A percentile compares a stretch with the other conserved stretches of the same genome.
Conservation (phyloP, 225 moss, liverwort and hornwort genomes). For the Polytrichum commune region DNA sequence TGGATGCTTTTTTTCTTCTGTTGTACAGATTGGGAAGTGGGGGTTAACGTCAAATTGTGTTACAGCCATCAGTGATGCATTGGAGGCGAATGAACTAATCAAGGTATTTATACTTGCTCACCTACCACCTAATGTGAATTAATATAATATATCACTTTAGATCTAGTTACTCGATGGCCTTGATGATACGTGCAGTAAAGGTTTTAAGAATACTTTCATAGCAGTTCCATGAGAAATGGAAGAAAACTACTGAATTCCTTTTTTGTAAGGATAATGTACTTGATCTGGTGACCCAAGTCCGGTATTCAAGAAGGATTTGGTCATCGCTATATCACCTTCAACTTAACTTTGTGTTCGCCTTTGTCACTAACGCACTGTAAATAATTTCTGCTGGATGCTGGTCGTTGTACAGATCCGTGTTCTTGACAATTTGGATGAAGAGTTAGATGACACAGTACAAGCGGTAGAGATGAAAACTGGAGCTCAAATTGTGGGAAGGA, state of each 20-base stretch:
- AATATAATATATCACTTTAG: no score
- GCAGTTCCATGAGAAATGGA: no score
- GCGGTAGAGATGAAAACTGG: slow-evolving; percentile 62
- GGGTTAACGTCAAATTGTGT: slow-evolving; percentile 72
- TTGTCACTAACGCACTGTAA: background rate
- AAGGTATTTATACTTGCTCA: slow-evolving; percentile 43
- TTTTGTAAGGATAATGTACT: no score
- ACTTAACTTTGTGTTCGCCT: background rate
- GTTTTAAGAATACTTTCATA: no score
- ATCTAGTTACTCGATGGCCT: no score
- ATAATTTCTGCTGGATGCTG: background rate
- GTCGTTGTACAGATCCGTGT: slow-evolving; percentile 55
- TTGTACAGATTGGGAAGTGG: slow-evolving; percentile 81
- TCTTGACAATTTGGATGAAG: slow-evolving; percentile 67
- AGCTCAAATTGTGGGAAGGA: slow-evolving; percentile 75
- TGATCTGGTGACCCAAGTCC: no score
- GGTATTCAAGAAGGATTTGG: no score
- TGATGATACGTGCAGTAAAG: no score
- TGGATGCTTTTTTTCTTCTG: background rate
- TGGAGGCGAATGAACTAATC: slow-evolving; percentile 88
- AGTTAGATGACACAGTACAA: slow-evolving; percentile 46
- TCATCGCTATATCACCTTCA: no score
- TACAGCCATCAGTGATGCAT: slow-evolving; percentile 73
- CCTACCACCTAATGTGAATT: no score
- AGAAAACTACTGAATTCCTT: no score